Base-by-base conservation (phyloP, 345 rosid genomes). In the Camelina neglecta region DNA sequence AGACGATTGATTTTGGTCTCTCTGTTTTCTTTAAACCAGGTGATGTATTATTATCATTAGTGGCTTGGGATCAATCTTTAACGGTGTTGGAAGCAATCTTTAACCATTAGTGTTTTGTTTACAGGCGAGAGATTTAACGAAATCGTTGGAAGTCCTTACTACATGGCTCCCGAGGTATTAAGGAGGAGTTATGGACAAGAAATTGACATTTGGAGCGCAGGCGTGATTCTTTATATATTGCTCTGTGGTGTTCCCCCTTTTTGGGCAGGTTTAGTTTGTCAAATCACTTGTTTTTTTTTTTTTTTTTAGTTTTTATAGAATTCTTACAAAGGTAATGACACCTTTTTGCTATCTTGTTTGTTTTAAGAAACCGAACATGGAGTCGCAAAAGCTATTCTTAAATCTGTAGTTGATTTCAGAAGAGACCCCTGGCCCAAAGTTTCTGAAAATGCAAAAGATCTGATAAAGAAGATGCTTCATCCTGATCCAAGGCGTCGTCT, bases 361-460 rank as follows among this genome's bases (percentile, higher is more conserved):
- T 69, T 6, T 79, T 75, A 83, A 93, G 98, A 93, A 83, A 91
- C 97, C 16, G 98, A 93, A 67, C 98, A 93, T 80, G 97, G 98
- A 72, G 96, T 93, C 16, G 97, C 96, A 8, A 92, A 89, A 80
- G 98, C 92, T 44, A 93, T 93, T 77, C 86, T 93, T 71, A 75
- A 84, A 70, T 88, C 96, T 29, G 85, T 81, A 7, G 64, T 91
- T 24, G 88, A 91, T 73, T 93, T 91, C 78, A 91, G 79, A 81
- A 89, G 94, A 84, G 98, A 93, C 59, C 98, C 98, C n/a, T 93
- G 97, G 97, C 96, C 98, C 26, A 91, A 85, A 82, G 96, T 93
- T 81, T 91, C 97, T 26, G 78, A 66, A n/a, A 85, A 84, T 75
- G 97, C 98, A 9, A 93, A 91, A 83, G 94, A 89, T 72, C 84